phyloP scores from a whole-genome alignment of 2,329 filamentous ascomycete species.

The Epicoccum sorghinum region DNA sequence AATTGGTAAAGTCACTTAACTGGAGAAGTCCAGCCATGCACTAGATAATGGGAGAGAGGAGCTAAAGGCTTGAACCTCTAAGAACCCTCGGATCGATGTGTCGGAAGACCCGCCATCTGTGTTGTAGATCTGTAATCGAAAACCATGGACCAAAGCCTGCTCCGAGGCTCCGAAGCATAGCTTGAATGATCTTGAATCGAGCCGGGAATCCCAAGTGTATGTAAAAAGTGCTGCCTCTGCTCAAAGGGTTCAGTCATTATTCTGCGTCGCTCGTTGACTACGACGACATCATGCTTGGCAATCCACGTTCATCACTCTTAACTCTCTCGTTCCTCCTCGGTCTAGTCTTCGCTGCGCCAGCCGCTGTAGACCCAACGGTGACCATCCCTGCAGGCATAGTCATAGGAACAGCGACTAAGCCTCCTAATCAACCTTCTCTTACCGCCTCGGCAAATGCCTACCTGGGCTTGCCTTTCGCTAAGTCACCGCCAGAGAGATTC shows the following conservation, averaged over 20 bases:
- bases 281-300: not conserved
- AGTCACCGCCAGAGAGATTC: conserved; percentile 25
- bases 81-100: not conserved
- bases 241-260: too few relatives aligned
- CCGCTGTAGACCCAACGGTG: conserved; percentile 11
- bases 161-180: too few relatives aligned
- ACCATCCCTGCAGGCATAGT: conserved; percentile 13
- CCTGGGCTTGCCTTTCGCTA: conserved; percentile 21
- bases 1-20: not conserved
- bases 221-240: too few relatives aligned
- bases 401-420: conserved; percentile 12
- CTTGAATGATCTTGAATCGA: too few relatives aligned
- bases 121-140: not conserved
- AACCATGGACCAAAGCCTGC: too few relatives aligned
- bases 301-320: not conserved
- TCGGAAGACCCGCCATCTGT: not conserved
- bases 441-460: conserved; percentile 19
- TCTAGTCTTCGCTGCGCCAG: conserved; percentile 4
- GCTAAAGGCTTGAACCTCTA: not conserved
- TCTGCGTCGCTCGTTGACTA: not conserved
- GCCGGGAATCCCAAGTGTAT: too few relatives aligned
- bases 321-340: not conserved
- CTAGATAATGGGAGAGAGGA: not conserved
- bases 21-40: not conserved
- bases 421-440: conserved; percentile 16